phyloP scores from a whole-genome alignment of 257 asterid genomes.

The Solanum lignicaule region DNA sequence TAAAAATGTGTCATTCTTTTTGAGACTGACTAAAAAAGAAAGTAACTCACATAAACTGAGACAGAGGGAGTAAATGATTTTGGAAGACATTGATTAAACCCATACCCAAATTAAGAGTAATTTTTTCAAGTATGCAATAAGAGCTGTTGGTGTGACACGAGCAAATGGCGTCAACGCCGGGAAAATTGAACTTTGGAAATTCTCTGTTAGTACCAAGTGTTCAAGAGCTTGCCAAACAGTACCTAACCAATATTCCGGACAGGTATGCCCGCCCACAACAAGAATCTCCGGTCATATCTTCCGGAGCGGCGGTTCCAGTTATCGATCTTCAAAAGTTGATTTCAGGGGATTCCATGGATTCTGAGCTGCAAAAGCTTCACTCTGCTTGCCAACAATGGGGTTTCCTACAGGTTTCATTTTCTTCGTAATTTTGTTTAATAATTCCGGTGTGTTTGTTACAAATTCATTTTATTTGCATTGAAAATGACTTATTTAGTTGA shows the following conservation, averaged over 20 bases:
- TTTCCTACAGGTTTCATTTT: constrained; percentile 32
- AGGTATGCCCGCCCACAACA: constrained; percentile 20
- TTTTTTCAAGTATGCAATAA: neutral
- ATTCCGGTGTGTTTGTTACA: neutral
- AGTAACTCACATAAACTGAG: no score
- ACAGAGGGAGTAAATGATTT: neutral
- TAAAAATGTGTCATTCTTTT: no score
- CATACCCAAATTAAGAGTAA: no score
- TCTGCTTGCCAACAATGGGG: constrained; percentile 56
- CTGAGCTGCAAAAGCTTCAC: constrained; percentile 35
- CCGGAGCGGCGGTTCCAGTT: constrained; percentile 4
- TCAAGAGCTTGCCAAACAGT: constrained; percentile 31
- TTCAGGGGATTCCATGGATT: constrained; percentile 3
- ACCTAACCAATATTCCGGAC: constrained; percentile 19
- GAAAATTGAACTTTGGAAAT: constrained; percentile 24
- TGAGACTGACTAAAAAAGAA: rapidly evolving
- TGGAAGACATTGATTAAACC: neutral
- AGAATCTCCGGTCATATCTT: constrained; percentile 1
- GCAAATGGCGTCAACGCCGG: neutral
- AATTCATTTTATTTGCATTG: neutral
- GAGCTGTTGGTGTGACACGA: neutral
- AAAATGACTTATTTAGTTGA: no score
- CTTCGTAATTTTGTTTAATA: neutral
- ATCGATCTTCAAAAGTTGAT: constrained; percentile 27
- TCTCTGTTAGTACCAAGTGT: constrained; percentile 46